Evolutionary conservation across 164 flowering plant genomes (phyloP).

Genomic region (grape (Vitis vinifera)): ASM3070453v1 NC_081805.1:10931501-10932000

Average conservation of each 20-base stretch:
- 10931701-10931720: conserved; percentile 5
- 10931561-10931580: conserved; percentile 78
- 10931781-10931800: not conserved
- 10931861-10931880: conserved; percentile 8
- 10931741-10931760: conserved; percentile 9
- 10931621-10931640: conserved; percentile 73
- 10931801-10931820: not conserved
- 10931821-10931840: conserved; percentile 16
- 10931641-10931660: conserved; percentile 75
- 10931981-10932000: not conserved
- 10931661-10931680: conserved; percentile 59
- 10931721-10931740: conserved; percentile 27
- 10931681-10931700: conserved; percentile 91
- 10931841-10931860: conserved; percentile 11
- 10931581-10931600: conserved; percentile 63
- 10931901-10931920: conserved; percentile 54
- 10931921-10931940: conserved; percentile 38
- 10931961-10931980: not conserved
- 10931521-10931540: conserved; percentile 33
- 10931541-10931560: conserved; percentile 42
- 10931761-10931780: conserved; percentile 8
- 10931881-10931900: conserved; percentile 16
- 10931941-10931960: not conserved
- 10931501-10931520: conserved; percentile 19
- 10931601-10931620: conserved; percentile 66